Conservation (phyloP, 2,329 filamentous ascomycete species). For the Ilyonectria mors-panacis region DNA sequence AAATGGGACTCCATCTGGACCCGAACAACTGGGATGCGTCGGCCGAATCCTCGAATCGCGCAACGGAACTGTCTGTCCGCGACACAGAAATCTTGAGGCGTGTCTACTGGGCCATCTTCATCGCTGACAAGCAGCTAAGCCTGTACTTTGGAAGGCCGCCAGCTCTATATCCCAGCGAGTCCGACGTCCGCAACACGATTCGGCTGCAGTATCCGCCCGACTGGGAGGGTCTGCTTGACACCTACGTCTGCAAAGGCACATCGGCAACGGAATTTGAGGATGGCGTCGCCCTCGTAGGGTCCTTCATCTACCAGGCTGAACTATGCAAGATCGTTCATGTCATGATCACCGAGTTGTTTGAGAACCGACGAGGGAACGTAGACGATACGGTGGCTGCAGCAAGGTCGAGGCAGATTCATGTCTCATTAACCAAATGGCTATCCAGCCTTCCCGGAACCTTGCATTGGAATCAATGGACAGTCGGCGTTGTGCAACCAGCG, state of each 20-base stretch:
- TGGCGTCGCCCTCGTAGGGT: slow-evolving; percentile 59
- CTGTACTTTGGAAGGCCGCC: slow-evolving; percentile 67
- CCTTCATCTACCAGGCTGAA: slow-evolving; percentile 64
- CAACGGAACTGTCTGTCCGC: slow-evolving; percentile 38
- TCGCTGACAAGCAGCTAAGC: slow-evolving; percentile 66
- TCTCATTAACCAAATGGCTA: slow-evolving; percentile 63
- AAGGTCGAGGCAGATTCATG: slow-evolving; percentile 62
- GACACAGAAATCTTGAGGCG: slow-evolving; percentile 65
- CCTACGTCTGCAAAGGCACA: slow-evolving; percentile 61
- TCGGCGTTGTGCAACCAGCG: slow-evolving; percentile 60
- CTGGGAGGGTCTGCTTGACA: slow-evolving; percentile 63
- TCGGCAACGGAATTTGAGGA: slow-evolving; percentile 64
- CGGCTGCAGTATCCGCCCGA: slow-evolving; percentile 65
- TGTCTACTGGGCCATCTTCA: slow-evolving; percentile 67
- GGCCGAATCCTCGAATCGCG: slow-evolving; percentile 52
- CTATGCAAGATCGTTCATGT: slow-evolving; percentile 64
- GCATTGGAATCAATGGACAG: slow-evolving; percentile 67
- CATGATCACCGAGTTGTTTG: slow-evolving; percentile 66
- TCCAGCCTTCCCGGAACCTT: slow-evolving; percentile 61
- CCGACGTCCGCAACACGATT: slow-evolving; percentile 64
- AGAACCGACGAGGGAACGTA: slow-evolving; percentile 61
- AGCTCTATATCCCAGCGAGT: slow-evolving; percentile 64
- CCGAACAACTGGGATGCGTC: slow-evolving; percentile 64
- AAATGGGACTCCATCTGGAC: slow-evolving; percentile 68
- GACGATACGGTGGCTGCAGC: slow-evolving; percentile 59